Evolutionary conservation across 805 yeast genomes (phyloP).

Genomic region (Tetrapisispora namnaoensis): DNA sequence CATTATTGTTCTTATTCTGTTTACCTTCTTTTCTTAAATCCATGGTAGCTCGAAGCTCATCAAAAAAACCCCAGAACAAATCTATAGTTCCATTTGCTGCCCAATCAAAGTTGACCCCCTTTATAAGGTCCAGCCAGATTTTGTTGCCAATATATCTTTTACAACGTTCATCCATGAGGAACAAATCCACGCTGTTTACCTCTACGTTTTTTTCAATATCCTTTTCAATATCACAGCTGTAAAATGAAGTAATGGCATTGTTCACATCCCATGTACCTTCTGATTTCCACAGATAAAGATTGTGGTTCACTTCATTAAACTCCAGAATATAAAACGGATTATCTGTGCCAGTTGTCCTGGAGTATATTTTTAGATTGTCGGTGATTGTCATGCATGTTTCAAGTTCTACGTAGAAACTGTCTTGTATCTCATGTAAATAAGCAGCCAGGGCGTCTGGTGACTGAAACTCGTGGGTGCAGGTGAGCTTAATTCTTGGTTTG

Average conservation of each 20-base stretch:
- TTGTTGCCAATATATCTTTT: conserved; percentile 5
- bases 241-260: conserved; percentile 13
- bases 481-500: conserved; percentile 18
- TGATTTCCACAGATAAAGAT: conserved; percentile 22
- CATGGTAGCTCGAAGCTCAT: neutral
- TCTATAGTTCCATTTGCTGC: conserved; percentile 6
- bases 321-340: conserved; percentile 22
- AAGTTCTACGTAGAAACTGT: conserved; percentile 19
- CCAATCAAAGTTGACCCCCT: conserved; percentile 19
- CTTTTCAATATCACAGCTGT: neutral
- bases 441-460: conserved; percentile 7
- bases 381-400: conserved; percentile 21
- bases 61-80: conserved; percentile 11
- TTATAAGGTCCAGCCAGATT: conserved; percentile 6
- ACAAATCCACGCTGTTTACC: neutral
- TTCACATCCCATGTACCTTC: conserved; percentile 22
- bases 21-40: neutral
- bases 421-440: conserved; percentile 20
- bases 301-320: conserved; percentile 14
- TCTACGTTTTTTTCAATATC: neutral
- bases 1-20: neutral
- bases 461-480: conserved; percentile 12
- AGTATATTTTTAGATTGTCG: conserved; percentile 20
- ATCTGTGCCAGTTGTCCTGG: conserved; percentile 2
- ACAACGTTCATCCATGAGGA: conserved; percentile 6